Percentiles rank a stretch among this genome's conserved stretches.
These are phyloP conservation scores for Balakata baccata DNA, from an alignment of 345 rosid species.

Conservation along the genomic window DNA sequence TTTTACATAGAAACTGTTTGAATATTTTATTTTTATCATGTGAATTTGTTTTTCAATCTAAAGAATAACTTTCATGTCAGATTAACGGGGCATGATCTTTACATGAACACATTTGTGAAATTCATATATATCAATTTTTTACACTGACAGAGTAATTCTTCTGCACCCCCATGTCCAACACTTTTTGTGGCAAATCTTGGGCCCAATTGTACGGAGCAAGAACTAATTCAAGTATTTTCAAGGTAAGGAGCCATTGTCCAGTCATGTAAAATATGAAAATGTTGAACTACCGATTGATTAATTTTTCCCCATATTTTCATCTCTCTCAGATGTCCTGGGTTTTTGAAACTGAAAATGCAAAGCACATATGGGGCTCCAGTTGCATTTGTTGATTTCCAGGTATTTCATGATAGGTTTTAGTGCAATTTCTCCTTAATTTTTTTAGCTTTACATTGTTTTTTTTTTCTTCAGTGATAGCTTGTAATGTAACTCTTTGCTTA, in stretches of 20 bases:
- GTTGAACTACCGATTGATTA: slow-evolving; percentile 5
- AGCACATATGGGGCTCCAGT: slow-evolving; percentile 74
- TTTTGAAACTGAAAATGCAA: slow-evolving; percentile 80
- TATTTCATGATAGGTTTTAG: slow-evolving; percentile 12
- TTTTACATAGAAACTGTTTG: not conserved
- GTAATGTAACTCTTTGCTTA: too few relatives aligned
- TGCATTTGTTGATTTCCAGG: slow-evolving; percentile 94
- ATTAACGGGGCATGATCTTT: not conserved
- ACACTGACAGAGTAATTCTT: slow-evolving; percentile 44
- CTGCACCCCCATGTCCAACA: slow-evolving; percentile 82
- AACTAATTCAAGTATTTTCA: slow-evolving; percentile 73
- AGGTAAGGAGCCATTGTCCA: slow-evolving; percentile 38
- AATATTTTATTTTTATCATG: not conserved
- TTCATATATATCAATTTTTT: slow-evolving; percentile 8
- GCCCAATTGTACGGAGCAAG: slow-evolving; percentile 74
- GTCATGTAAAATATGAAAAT: slow-evolving; percentile 6
- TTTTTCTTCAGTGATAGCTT: not conserved
- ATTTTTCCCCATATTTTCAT: not conserved
- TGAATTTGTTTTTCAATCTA: not conserved
- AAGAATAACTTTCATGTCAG: not conserved
- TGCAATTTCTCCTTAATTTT: not conserved
- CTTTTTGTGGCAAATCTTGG: slow-evolving; percentile 85
- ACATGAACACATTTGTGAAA: not conserved
- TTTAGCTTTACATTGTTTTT: not conserved
- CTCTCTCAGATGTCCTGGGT: slow-evolving; percentile 60